Conservation (phyloP, 176 grass and related monocot species). For the Avena atlantica region DNA sequence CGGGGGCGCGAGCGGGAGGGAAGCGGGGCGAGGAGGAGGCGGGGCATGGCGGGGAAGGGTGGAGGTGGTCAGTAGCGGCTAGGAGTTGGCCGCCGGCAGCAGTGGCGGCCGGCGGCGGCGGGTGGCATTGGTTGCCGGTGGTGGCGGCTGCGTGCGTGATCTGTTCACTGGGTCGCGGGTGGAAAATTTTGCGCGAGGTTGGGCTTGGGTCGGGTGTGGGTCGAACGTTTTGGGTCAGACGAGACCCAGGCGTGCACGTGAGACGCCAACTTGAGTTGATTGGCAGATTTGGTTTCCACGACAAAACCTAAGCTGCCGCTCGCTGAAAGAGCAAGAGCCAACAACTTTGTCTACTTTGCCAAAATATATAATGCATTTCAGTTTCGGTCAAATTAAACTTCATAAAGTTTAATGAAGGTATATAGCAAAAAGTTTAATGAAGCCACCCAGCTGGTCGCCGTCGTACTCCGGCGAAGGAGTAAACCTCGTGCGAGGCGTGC, state of each 20-base stretch:
- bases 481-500: too few species aligned
- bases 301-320: background rate
- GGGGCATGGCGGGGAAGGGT: conserved; percentile 33
- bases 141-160: conserved; percentile 31
- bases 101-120: conserved; percentile 48
- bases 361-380: background rate
- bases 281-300: background rate
- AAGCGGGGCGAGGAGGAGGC: conserved; percentile 35
- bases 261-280: background rate
- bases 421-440: background rate
- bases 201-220: conserved; percentile 16
- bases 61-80: conserved; percentile 16
- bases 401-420: background rate
- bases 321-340: background rate
- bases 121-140: conserved; percentile 37
- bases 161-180: background rate
- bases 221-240: conserved; percentile 17
- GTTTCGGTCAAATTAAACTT: background rate
- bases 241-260: background rate
- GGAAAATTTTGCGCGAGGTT: conserved; percentile 14
- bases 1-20: conserved; percentile 25
- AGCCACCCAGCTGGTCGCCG: too few species aligned
- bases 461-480: too few species aligned
- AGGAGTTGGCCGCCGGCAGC: conserved; percentile 54
- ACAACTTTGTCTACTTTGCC: background rate